Percentiles rank a stretch among this genome's conserved stretches.
Conservation (phyloP, 2,329 filamentous ascomycete genomes). For the Phoma herbarum region DNA sequence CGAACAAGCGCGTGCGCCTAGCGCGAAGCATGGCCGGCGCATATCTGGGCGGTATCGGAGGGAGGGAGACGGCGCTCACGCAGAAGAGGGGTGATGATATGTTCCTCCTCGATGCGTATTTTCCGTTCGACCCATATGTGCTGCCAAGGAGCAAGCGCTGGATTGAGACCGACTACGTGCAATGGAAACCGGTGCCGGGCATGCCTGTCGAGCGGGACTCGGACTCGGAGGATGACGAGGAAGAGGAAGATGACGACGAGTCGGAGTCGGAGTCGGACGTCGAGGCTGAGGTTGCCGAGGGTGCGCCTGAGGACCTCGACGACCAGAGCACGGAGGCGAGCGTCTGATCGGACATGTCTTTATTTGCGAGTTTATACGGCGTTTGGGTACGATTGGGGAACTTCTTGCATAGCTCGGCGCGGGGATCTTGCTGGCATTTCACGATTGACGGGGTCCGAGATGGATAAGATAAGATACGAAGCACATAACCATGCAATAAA, state of each 20-base stretch:
- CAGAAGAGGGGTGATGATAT: constrained; percentile 74
- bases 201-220: constrained; percentile 56
- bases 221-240: constrained; percentile 38
- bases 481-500: constrained; percentile 2
- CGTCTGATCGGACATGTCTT: constrained; percentile 5
- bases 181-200: constrained; percentile 50
- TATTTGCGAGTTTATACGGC: not conserved
- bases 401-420: constrained; percentile 21
- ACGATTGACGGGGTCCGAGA: not conserved
- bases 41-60: constrained; percentile 54
- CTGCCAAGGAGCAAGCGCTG: constrained; percentile 86
- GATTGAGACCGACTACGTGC: constrained; percentile 69
- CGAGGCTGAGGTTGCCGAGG: constrained; percentile 3
- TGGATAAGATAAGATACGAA: not conserved
- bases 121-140: constrained; percentile 97
- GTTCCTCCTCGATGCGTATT: constrained; percentile 91
- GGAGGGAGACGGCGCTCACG: constrained; percentile 63
- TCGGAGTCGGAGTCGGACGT: constrained; percentile 44
- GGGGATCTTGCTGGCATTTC: constrained; percentile 1
- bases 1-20: constrained; percentile 88
- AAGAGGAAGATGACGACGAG: constrained; percentile 29
- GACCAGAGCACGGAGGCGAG: constrained; percentile 26
- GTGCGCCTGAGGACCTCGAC: constrained; percentile 20
- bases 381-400: not conserved
- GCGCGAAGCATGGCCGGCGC: constrained; percentile 72